Conservation (phyloP, 2,329 filamentous ascomycete genomes). For the Stagonosporopsis tanaceti region DNA sequence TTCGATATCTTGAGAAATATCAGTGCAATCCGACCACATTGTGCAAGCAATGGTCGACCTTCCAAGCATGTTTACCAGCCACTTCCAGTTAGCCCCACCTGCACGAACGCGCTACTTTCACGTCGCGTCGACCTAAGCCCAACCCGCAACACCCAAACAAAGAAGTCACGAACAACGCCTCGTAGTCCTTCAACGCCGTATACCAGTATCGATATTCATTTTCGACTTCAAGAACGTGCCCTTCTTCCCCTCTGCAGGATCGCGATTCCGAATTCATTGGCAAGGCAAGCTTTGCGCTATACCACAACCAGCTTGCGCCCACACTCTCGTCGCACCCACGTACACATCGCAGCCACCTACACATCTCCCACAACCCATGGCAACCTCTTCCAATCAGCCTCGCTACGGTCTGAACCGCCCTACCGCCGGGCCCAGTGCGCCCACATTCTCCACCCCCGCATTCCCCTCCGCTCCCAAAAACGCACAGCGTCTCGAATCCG, state of each 20-base stretch:
- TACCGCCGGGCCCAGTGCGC: constrained; percentile 14
- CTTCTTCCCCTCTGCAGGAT: too few relatives aligned
- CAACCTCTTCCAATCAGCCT: constrained; percentile 62
- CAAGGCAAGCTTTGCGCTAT: neutral
- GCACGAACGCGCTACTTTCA: constrained; percentile 33
- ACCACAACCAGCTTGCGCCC: constrained; percentile 13
- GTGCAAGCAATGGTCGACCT: neutral
- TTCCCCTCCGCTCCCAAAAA: constrained; percentile 55
- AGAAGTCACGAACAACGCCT: constrained; percentile 22
- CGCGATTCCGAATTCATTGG: neutral
- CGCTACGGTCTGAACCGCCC: constrained; percentile 60
- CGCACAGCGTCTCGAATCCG: constrained; percentile 51
- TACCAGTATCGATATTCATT: constrained; percentile 6
- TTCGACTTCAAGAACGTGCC: neutral
- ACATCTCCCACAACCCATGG: constrained; percentile 50
- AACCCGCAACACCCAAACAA: constrained; percentile 19
- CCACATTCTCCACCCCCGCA: constrained; percentile 42
- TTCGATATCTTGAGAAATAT: neutral
- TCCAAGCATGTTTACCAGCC: constrained; percentile 12
- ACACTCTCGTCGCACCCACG: neutral
- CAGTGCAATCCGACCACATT: too few relatives aligned
- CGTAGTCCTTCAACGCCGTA: neutral
- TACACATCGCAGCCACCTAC: constrained; percentile 20
- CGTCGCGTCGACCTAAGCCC: constrained; percentile 32
- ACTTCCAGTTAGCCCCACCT: constrained; percentile 14